Conservation (phyloP, 78 protist species). For the Tieghemostelium lacteum region DNA sequence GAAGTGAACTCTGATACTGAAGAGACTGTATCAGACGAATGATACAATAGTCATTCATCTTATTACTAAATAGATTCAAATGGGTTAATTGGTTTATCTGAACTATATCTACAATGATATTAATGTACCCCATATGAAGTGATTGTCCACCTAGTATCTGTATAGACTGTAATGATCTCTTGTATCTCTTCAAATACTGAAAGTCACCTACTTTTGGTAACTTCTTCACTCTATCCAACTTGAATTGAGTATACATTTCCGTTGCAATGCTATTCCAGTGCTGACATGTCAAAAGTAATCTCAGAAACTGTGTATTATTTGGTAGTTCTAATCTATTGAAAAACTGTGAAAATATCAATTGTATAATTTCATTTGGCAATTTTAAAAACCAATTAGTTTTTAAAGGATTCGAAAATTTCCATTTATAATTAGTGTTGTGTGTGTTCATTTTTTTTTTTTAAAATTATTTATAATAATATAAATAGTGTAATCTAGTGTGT, state of each 20-base stretch:
- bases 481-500: no score
- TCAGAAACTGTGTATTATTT: background rate
- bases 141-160: background rate
- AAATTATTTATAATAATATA: no score
- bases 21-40: background rate
- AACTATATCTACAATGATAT: background rate
- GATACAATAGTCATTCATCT: conserved; percentile 36
- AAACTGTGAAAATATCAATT: background rate
- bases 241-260: background rate
- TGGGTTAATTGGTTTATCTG: background rate
- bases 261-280: conserved; percentile 14
- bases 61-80: conserved; percentile 39
- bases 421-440: no score
- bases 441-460: no score
- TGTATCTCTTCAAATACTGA: background rate
- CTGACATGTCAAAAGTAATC: background rate
- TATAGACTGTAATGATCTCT: background rate
- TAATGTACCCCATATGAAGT: background rate
- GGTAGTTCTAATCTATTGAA: conserved; percentile 1
- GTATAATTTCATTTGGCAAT: conserved; percentile 19
- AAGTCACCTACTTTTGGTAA: conserved; percentile 1
- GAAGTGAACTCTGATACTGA: background rate
- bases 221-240: background rate
- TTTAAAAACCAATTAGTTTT: no score
- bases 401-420: no score